Conservation (phyloP, 1,284 basidiomycete species). For the Caloboletus inedulis region DNA sequence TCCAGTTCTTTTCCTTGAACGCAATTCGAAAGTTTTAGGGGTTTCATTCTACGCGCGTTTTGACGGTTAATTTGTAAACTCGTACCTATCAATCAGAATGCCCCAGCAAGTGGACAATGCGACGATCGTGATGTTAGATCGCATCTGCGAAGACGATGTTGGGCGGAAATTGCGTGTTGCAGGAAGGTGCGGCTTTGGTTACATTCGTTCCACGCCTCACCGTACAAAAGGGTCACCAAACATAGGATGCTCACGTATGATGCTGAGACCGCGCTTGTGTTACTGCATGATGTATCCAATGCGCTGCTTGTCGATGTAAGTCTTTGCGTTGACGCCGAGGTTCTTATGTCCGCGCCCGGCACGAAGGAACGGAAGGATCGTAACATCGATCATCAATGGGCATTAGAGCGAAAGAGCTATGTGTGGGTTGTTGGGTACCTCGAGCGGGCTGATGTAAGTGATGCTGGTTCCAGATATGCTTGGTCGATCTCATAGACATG, state of each 20-base stretch:
- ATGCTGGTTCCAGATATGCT: slow-evolving; percentile 6
- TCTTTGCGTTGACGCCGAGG: slow-evolving; percentile 42
- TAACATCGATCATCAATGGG: slow-evolving; percentile 40
- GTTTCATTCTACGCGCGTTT: neutral
- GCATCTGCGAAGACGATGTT: slow-evolving; percentile 32
- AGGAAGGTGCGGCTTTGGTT: slow-evolving; percentile 41
- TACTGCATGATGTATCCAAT: slow-evolving; percentile 45
- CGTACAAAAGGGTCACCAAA: slow-evolving; percentile 14
- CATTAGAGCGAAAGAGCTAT: slow-evolving; percentile 46
- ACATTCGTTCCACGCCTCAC: slow-evolving; percentile 17
- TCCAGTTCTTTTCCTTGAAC: slow-evolving; percentile 1
- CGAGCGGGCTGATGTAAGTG: slow-evolving; percentile 44
- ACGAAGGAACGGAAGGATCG: slow-evolving; percentile 9
- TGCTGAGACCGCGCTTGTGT: slow-evolving; percentile 39
- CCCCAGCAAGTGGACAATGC: slow-evolving; percentile 40
- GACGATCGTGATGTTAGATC: slow-evolving; percentile 35
- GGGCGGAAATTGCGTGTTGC: slow-evolving; percentile 47
- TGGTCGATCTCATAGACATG: slow-evolving; percentile 14
- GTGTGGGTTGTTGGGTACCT: slow-evolving; percentile 56
- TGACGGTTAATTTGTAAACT: neutral
- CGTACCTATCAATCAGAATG: slow-evolving; percentile 21
- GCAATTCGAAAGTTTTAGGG: slow-evolving; percentile 3
- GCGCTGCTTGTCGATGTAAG: slow-evolving; percentile 53
- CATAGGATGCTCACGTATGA: slow-evolving; percentile 54
- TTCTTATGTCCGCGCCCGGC: slow-evolving; percentile 16